Base-by-base conservation (phyloP, 345 rosid species). In the Pseudoturritis turrita region DNA sequence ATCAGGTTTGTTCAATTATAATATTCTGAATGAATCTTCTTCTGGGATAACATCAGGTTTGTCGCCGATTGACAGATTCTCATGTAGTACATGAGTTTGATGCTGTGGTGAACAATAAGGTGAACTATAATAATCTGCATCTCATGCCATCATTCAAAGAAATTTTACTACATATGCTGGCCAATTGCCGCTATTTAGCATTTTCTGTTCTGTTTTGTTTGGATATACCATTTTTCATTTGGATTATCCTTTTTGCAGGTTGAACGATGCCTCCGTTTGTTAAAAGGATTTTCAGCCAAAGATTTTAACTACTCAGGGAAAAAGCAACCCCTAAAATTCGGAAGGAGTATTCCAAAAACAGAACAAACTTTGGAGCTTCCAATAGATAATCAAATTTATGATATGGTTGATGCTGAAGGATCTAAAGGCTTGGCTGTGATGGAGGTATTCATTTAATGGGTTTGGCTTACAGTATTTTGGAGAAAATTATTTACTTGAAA, bases 311-410 rank as follows among this genome's bases (percentile, higher is more conserved):
- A 79, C 66, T 37, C 69, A 61, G 56, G 44, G 78, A 79, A 74
- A 61, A 78, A 80, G 54, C 77, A 84, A 77, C 40, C 59, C 33
- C 58, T 85, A 70, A 89, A 83, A 78, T 94, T 89, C 63, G 98
- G 93, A 74, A 84, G 92, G 83, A 83, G 78, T 75, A 54, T 63
- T 74, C 83, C 47, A 53, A 82, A 70, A 66, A 82, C 78, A 57
- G 96, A 91, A 43, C 96, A 91, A 73, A 80, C 89, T 22, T 80
- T 81, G 40, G 97, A 94, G 80, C 96, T 94, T 77, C 81, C 91
- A 13, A 74, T 91, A 67, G 96, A 89, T 59, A 86, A 82, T 81
- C 96, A 91, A 82, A 83, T 89, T 77, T 85, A 88, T 83, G 96
- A 94, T 78, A 83, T 89, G 84, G 86, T 94, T 63, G 88, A 83